A percentile compares a stretch with the other conserved stretches of the same genome.
These are phyloP conservation scores for Camellia lanceoleosa DNA, from an alignment of 148 eudicot genomes.

Conservation along the genomic window DNA sequence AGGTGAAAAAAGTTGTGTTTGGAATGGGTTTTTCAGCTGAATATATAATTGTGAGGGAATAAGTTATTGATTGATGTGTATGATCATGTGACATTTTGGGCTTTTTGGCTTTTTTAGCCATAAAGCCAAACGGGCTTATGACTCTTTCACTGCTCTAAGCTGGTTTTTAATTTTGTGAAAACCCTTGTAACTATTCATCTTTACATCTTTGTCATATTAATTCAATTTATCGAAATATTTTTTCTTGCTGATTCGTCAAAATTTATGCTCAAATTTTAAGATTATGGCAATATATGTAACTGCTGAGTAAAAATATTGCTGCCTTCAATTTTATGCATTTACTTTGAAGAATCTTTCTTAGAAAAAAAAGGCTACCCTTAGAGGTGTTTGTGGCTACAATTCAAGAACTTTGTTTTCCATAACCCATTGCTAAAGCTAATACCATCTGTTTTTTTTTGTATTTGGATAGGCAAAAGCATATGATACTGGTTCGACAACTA, in stretches of 20 bases:
- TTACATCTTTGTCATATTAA: too few relatives aligned
- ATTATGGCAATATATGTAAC: background rate
- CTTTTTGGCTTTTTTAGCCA: too few relatives aligned
- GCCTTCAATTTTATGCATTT: background rate
- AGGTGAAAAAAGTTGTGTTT: too few relatives aligned
- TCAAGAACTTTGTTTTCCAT: background rate
- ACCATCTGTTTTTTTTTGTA: background rate
- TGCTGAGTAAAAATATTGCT: background rate
- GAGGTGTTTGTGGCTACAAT: background rate
- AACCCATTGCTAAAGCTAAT: conserved; percentile 7
- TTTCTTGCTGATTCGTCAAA: too few relatives aligned
- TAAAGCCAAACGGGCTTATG: too few relatives aligned
- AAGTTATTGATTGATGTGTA: too few relatives aligned
- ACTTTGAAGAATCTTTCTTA: background rate
- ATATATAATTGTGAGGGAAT: too few relatives aligned
- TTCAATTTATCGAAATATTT: too few relatives aligned
- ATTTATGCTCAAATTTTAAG: background rate
- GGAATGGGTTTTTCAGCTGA: too few relatives aligned
- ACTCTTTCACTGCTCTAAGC: background rate
- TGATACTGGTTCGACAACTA: conserved; percentile 37
- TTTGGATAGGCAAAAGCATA: conserved; percentile 26
- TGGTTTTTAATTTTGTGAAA: too few relatives aligned
- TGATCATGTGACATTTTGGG: too few relatives aligned
- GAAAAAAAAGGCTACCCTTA: background rate
- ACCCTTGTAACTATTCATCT: too few relatives aligned